Evolutionary conservation across 257 asterid species (phyloP).

Genomic region (Forsythia viridissima): DNA sequence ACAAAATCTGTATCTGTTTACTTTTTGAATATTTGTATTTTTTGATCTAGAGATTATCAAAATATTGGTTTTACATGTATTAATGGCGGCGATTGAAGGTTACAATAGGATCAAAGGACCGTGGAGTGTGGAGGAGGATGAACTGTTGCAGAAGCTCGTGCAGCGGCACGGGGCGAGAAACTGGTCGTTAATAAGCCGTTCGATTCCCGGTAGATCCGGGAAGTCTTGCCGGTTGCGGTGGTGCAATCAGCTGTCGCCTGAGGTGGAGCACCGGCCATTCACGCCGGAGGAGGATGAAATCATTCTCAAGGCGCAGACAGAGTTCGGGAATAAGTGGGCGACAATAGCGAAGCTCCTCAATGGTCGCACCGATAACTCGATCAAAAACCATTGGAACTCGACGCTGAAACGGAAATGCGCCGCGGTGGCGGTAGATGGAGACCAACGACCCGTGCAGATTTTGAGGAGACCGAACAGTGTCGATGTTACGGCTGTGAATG

Average conservation of each 20-base stretch:
- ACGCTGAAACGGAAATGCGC: conserved; percentile 13
- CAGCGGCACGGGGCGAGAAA: conserved; percentile 10
- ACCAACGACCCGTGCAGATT: conserved; percentile 10
- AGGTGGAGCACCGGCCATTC: conserved; percentile 15
- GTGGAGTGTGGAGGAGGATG: conserved; percentile 16
- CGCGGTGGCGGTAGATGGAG: neutral
- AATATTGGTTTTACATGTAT: neutral
- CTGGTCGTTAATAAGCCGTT: conserved; percentile 16
- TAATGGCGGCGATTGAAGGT: neutral
- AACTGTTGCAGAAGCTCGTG: conserved; percentile 3
- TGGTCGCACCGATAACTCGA: conserved; percentile 22
- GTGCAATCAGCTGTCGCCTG: conserved; percentile 15
- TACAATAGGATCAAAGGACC: neutral
- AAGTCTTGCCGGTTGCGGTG: conserved; percentile 17
- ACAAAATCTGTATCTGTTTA: neutral
- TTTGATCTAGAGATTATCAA: neutral
- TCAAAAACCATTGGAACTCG: conserved; percentile 23
- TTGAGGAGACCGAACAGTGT: conserved; percentile 11
- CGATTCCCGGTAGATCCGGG: conserved; percentile 14
- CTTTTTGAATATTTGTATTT: neutral
- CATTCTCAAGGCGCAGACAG: conserved; percentile 7
- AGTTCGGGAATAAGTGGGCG: conserved; percentile 18
- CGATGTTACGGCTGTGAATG: conserved; percentile 16
- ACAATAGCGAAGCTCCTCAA: conserved; percentile 18
- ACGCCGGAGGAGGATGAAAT: conserved; percentile 12